Evolutionary conservation across 345 rosid genomes (phyloP).

Genomic region (Populus alba): DNA sequence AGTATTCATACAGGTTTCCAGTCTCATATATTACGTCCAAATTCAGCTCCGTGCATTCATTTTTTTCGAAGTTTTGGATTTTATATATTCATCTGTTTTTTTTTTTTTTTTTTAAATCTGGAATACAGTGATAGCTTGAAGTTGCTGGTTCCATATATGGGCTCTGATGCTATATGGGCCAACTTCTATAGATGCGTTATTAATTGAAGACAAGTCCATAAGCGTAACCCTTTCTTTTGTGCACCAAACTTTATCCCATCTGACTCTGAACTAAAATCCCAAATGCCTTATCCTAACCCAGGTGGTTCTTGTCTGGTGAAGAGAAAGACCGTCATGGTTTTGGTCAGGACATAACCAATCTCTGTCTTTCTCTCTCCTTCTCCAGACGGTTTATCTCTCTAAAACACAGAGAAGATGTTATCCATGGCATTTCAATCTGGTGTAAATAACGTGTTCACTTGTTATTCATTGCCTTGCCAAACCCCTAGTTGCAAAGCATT

Average conservation of each 20-base stretch:
- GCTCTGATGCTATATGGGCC: background rate
- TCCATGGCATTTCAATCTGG: slow-evolving; percentile 44
- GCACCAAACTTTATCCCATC: background rate
- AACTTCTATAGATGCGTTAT: background rate
- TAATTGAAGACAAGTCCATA: background rate
- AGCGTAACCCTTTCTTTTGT: background rate
- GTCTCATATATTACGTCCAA: too few relatives aligned
- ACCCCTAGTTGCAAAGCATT: slow-evolving; percentile 14
- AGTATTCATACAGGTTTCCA: too few relatives aligned
- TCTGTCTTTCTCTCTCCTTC: background rate
- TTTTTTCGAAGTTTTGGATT: background rate
- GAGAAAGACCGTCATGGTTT: background rate
- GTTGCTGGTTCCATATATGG: background rate
- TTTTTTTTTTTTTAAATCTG: too few relatives aligned
- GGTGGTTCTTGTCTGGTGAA: slow-evolving; percentile 17
- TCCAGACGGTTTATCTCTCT: background rate
- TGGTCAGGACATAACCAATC: slow-evolving; percentile 6
- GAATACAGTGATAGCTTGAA: background rate
- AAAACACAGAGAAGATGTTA: slow-evolving; percentile 28
- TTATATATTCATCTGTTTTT: too few relatives aligned
- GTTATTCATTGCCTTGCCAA: slow-evolving; percentile 19
- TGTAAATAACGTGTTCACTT: slow-evolving; percentile 20
- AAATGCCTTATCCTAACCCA: slow-evolving; percentile 42
- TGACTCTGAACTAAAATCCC: background rate
- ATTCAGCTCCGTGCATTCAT: background rate